Evolutionary conservation across 495 filamentous ascomycete species (phyloP).

Genomic region (Lepidopterella palustris): DNA sequence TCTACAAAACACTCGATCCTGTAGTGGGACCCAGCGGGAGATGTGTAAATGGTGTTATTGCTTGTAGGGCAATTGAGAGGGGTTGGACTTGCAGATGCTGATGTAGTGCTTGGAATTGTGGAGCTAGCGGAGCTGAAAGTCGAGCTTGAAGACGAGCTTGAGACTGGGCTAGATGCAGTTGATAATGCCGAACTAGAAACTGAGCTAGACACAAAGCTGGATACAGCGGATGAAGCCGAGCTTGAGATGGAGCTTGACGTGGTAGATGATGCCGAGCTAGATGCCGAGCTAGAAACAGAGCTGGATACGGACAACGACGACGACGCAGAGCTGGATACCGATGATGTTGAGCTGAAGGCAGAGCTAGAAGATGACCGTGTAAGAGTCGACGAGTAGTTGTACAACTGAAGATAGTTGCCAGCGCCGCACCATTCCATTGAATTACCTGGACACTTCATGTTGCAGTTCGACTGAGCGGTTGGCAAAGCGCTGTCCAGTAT

Average conservation of each 20-base stretch:
- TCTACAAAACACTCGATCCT: background rate
- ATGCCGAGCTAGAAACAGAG: background rate
- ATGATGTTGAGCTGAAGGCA: background rate
- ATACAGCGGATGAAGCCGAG: constrained; percentile 16
- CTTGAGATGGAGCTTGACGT: background rate
- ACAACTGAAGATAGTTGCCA: constrained; percentile 4
- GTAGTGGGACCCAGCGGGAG: background rate
- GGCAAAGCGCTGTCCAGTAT: background rate
- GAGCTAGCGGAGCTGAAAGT: constrained; percentile 7
- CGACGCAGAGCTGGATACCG: constrained; percentile 6
- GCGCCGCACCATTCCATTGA: constrained; percentile 1
- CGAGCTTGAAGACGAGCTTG: background rate
- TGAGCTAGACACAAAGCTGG: constrained; percentile 7
- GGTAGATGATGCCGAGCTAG: background rate
- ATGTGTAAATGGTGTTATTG: background rate
- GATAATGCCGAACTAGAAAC: background rate
- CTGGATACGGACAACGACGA: background rate
- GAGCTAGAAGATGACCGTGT: background rate
- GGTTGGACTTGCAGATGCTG: background rate
- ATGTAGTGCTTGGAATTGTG: constrained; percentile 14
- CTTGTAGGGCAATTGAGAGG: background rate
- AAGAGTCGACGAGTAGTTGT: background rate
- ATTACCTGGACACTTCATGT: constrained; percentile 3
- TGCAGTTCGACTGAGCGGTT: background rate
- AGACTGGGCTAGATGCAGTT: too few relatives aligned